A percentile compares a stretch with the other conserved stretches of the same genome.
Evolutionary conservation across 2,329 filamentous ascomycete genomes (phyloP).

Genomic region (Aspergillus tamarii): DNA sequence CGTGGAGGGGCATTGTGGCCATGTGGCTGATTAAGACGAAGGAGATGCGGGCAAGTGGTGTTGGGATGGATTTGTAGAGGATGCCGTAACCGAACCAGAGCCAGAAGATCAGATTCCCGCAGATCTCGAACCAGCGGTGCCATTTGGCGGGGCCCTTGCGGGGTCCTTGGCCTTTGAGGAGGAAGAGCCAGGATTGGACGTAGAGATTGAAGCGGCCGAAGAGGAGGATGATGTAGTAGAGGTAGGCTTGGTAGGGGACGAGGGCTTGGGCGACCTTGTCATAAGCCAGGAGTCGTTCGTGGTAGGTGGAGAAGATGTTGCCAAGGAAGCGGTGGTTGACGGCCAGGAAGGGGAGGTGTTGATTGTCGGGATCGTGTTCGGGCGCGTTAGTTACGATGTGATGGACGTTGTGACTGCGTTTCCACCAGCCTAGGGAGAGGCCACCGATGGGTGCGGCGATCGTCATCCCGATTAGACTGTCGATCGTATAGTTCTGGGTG

Average conservation of each 20-base stretch:
- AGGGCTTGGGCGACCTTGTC: conserved; percentile 71
- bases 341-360: conserved; percentile 84
- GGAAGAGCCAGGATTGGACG: conserved; percentile 75
- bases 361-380: conserved; percentile 93
- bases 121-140: conserved; percentile 76
- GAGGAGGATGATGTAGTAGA: conserved; percentile 78
- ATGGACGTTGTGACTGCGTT: conserved; percentile 91
- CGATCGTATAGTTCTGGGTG: conserved; percentile 80
- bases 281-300: conserved; percentile 76
- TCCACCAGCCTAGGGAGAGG: conserved; percentile 93
- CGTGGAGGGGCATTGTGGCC: conserved; percentile 76
- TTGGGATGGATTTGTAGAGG: conserved; percentile 71
- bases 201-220: conserved; percentile 89
- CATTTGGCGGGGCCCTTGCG: conserved; percentile 76
- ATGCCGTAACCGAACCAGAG: conserved; percentile 78
- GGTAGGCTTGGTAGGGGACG: conserved; percentile 71
- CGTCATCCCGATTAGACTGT: conserved; percentile 82
- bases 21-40: conserved; percentile 80
- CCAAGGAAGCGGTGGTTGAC: conserved; percentile 80
- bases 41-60: conserved; percentile 64
- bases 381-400: conserved; percentile 93
- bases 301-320: conserved; percentile 74
- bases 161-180: conserved; percentile 69
- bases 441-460: conserved; percentile 88
- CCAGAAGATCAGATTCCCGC: conserved; percentile 79